These are phyloP conservation scores for Yarrowia yakushimensis DNA, from an alignment of 805 yeast genomes.

Conservation along the genomic window DNA sequence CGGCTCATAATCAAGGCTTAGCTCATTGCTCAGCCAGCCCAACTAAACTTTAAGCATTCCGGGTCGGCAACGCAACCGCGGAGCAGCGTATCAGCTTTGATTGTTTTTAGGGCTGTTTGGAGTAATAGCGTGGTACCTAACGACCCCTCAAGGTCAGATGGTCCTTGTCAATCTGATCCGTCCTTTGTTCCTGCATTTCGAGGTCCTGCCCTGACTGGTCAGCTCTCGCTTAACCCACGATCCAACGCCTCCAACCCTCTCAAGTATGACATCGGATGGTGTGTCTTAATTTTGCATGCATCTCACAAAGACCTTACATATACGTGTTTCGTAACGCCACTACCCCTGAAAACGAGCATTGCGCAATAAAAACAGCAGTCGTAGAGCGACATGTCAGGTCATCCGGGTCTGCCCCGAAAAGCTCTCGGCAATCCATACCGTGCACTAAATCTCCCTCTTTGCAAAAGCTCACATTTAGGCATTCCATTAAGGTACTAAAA, in stretches of 20 bases:
- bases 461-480: not conserved
- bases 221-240: not conserved
- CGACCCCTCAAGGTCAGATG: not conserved
- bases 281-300: constrained; percentile 18
- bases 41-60: constrained; percentile 9
- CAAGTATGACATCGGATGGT: not conserved
- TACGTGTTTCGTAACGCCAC: constrained; percentile 1
- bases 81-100: constrained; percentile 8
- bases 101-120: not conserved
- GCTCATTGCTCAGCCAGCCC: constrained; percentile 1
- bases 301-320: not conserved
- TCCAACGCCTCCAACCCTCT: not conserved
- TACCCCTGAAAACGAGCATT: not conserved
- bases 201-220: too few species aligned
- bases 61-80: constrained; percentile 6
- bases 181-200: not conserved
- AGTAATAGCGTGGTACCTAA: too few species aligned
- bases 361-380: not conserved
- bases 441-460: not conserved
- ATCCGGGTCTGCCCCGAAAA: not conserved
- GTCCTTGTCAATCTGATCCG: not conserved
- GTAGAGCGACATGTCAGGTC: not conserved
- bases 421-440: not conserved
- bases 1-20: not conserved
- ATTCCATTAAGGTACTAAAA: not conserved